Evolutionary conservation across 257 asterid species (phyloP).

Genomic region (Nicotiana tabacum): DNA sequence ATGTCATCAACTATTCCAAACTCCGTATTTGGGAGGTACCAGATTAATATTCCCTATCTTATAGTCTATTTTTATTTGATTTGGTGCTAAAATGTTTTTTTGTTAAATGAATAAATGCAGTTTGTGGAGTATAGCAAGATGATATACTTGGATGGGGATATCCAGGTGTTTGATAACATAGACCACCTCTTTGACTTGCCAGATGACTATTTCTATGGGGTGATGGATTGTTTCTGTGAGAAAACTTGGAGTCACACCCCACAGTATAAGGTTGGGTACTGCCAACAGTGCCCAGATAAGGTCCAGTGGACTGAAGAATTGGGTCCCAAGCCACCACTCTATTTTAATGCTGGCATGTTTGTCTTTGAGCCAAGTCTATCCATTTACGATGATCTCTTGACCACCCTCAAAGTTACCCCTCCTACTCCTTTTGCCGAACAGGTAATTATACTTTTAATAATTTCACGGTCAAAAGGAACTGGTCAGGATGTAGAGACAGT

Average conservation of each 20-base stretch:
- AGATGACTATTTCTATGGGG: conserved; percentile 13
- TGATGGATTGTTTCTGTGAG: conserved; percentile 19
- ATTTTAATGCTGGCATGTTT: conserved; percentile 20
- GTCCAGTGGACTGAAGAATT: conserved; percentile 9
- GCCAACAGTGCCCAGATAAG: conserved; percentile 18
- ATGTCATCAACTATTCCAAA: conserved; percentile 17
- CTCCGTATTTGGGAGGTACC: conserved; percentile 9
- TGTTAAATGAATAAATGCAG: background rate
- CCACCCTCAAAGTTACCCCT: background rate
- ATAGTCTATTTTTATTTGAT: background rate
- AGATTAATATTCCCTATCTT: too few relatives aligned
- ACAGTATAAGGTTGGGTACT: conserved; percentile 8
- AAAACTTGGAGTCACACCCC: conserved; percentile 15
- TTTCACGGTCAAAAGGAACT: too few relatives aligned
- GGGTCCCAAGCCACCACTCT: conserved; percentile 13
- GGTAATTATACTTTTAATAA: background rate
- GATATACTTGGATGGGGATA: conserved; percentile 18
- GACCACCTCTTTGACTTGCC: conserved; percentile 18
- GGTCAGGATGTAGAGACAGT: too few relatives aligned
- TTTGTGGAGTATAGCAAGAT: conserved; percentile 20
- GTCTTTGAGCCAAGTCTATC: conserved; percentile 13
- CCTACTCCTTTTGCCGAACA: conserved; percentile 18
- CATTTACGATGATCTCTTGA: conserved; percentile 10
- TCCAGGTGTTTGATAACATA: conserved; percentile 17
- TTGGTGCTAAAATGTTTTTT: background rate